These are phyloP conservation scores for Fibroporia radiculosa DNA, from an alignment of 768 basidiomycete genomes.

Conservation along the genomic window DNA sequence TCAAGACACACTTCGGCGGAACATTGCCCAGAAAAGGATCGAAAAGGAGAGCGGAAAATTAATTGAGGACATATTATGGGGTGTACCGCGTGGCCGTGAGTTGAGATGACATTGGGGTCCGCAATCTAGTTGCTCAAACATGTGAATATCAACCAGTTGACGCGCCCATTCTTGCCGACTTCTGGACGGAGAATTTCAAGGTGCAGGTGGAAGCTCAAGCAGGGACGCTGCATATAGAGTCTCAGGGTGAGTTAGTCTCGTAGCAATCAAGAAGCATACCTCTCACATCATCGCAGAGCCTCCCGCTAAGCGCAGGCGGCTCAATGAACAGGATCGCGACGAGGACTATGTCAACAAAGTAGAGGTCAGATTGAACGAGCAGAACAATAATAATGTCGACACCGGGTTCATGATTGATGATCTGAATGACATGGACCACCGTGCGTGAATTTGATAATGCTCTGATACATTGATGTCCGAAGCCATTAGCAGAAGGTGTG, in stretches of 20 bases:
- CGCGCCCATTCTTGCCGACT: slow-evolving; percentile 57
- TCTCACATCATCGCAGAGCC: too few species aligned
- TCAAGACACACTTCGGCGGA: slow-evolving; percentile 47
- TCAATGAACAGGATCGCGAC: too few species aligned
- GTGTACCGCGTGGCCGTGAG: slow-evolving; percentile 58
- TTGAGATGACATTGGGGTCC: neutral
- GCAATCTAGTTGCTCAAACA: neutral
- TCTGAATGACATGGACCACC: neutral
- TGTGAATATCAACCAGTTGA: slow-evolving; percentile 37
- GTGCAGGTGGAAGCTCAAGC: slow-evolving; percentile 60
- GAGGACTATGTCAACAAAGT: too few species aligned
- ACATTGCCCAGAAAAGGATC: slow-evolving; percentile 40
- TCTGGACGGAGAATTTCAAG: slow-evolving; percentile 70
- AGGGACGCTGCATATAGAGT: slow-evolving; percentile 33
- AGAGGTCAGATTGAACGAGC: too few species aligned
- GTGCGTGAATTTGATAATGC: slow-evolving; percentile 1
- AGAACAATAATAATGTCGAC: too few species aligned
- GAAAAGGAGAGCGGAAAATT: slow-evolving; percentile 48
- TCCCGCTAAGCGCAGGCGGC: too few species aligned
- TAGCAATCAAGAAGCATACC: too few species aligned
- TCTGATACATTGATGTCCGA: slow-evolving; percentile 12
- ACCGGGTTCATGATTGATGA: neutral
- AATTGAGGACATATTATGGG: slow-evolving; percentile 60
- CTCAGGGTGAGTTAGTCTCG: slow-evolving; percentile 24
- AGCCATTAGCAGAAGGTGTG: neutral